Evolutionary conservation across 2,329 filamentous ascomycete genomes (phyloP), one percentile per base, ranked within the genome.

Genomic region (Mollisiaceae sp.): DNA sequence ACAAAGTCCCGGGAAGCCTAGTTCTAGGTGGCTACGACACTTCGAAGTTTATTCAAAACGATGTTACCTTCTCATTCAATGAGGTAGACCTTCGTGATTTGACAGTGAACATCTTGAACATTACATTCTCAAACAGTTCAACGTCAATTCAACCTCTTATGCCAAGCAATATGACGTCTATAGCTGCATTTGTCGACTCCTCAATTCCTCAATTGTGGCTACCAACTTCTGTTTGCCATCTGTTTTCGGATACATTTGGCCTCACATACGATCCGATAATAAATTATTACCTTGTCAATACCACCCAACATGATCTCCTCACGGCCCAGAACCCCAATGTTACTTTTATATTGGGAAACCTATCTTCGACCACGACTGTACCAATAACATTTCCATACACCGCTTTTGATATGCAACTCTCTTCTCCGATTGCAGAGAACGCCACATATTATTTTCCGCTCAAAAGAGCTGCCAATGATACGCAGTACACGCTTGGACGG

Each of bases 1-100:
- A 50, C 52, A 45, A 78, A 73, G 76, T 20, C 69, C 76, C 77
- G 47, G 78, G 77, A 12, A 77, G 78, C 39, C 67, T 79, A 8
- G 76, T 77, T 14, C 74, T 79, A 36, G 77, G 75, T 8, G 78
- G 78, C 8, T 79, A 79, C 63, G 78, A 79, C 60, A 73, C 73
- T 0, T 79, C 77, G 1, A 75, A 76, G 32, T 79, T 79, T 67
- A 66, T 62, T 0, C 71, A 74, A 52, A 78, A 79, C 66, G 66
- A 74, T 4, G 75, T 75, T 8, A 73, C 74, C 8, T 79, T 78
- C 65, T 74, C 75, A 27, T 77, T 79, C 75, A 75, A 76, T 9
- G 73, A 69, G 22, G 77, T 78, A 52, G 36, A 76, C 35, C 76
- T 78, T 55, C 66, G 79, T 1, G 76, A 78, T 1, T 76, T 78